Evolutionary conservation across 768 basidiomycete species (phyloP).

Genomic region (Pleurotus djamor): DNA sequence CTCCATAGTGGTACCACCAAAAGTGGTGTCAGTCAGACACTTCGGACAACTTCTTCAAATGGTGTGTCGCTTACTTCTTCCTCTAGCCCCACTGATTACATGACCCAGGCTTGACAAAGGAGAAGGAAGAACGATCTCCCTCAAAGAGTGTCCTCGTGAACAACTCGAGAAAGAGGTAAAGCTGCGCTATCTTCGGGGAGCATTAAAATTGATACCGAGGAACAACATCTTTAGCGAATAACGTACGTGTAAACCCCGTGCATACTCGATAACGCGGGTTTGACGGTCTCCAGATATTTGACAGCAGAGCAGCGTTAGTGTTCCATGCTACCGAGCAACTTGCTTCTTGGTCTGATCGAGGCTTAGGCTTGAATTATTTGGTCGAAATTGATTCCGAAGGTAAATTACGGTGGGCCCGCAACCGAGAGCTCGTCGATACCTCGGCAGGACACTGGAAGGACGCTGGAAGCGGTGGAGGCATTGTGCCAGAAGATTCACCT

Average conservation of each 20-base stretch:
- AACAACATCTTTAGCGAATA: constrained; percentile 32
- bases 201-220: not conserved
- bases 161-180: constrained; percentile 57
- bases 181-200: not conserved
- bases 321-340: too few relatives aligned
- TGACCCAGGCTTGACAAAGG: constrained; percentile 58
- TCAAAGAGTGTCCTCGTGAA: constrained; percentile 59
- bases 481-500: constrained; percentile 37
- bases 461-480: constrained; percentile 51
- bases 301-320: constrained; percentile 53
- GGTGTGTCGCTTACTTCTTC: constrained; percentile 26
- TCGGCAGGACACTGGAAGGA: constrained; percentile 63
- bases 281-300: constrained; percentile 40
- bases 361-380: constrained; percentile 58
- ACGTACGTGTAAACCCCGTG: constrained; percentile 26
- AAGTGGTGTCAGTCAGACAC: constrained; percentile 60
- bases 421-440: constrained; percentile 58
- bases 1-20: constrained; percentile 62
- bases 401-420: constrained; percentile 56
- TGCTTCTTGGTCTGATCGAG: not conserved
- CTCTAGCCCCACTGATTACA: not conserved
- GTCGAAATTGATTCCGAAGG: constrained; percentile 54
- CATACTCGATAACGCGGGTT: not conserved
- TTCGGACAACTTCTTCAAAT: constrained; percentile 64
- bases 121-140: constrained; percentile 49